Conservation (phyloP, 2,329 filamentous ascomycete species). For the Aspergillus jensenii region DNA sequence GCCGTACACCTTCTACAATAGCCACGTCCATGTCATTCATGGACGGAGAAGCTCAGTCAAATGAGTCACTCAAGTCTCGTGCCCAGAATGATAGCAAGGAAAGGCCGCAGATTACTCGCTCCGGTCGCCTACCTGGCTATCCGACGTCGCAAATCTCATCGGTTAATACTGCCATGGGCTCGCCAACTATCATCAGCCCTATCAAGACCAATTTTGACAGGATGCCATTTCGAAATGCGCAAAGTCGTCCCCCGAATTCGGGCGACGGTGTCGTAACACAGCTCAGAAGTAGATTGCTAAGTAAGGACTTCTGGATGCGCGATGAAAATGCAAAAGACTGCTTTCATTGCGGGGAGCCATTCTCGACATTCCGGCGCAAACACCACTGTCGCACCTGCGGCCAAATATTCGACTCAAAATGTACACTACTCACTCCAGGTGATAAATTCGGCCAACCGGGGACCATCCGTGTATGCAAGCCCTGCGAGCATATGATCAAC, state of each 20-base stretch:
- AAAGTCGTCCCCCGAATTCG: constrained; percentile 20
- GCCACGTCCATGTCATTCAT: constrained; percentile 30
- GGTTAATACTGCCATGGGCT: constrained; percentile 44
- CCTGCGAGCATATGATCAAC: constrained; percentile 87
- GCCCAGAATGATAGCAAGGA: constrained; percentile 26
- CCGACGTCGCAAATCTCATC: constrained; percentile 42
- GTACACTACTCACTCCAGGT: constrained; percentile 86
- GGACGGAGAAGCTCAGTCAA: constrained; percentile 28
- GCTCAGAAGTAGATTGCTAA: constrained; percentile 82
- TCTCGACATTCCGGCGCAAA: constrained; percentile 91
- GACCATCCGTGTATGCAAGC: constrained; percentile 85
- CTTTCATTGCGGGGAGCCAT: constrained; percentile 85
- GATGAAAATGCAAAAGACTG: constrained; percentile 98
- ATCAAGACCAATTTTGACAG: constrained; percentile 31
- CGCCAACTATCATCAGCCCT: constrained; percentile 37
- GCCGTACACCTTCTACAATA: constrained; percentile 28
- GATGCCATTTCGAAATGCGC: constrained; percentile 16
- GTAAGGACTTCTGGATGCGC: constrained; percentile 98
- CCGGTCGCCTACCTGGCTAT: constrained; percentile 48
- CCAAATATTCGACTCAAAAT: constrained; percentile 98
- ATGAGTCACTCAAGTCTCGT: constrained; percentile 28
- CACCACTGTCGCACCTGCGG: constrained; percentile 94
- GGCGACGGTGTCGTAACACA: constrained; percentile 50
- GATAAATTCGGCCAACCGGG: constrained; percentile 83
- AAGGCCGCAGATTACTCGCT: constrained; percentile 41